These are phyloP conservation scores for Clavispora asparagi DNA, from an alignment of 805 yeast genomes.

Conservation along the genomic window DNA sequence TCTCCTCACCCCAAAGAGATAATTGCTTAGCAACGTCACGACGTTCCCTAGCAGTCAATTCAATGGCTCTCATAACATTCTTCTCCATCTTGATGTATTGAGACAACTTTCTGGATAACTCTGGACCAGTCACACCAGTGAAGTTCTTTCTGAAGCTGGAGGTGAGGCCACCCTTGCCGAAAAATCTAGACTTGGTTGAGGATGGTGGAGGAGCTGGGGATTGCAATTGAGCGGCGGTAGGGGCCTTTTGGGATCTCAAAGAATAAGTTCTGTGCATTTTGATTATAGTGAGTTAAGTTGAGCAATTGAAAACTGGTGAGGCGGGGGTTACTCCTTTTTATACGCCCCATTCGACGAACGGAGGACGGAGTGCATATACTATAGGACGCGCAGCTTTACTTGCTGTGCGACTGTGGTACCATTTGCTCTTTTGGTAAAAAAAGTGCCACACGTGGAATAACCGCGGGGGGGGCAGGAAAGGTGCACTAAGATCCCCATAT, in stretches of 20 bases:
- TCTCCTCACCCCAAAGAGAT: conserved; percentile 96
- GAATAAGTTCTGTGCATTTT: conserved; percentile 83
- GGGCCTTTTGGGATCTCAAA: conserved; percentile 71
- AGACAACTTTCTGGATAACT: conserved; percentile 85
- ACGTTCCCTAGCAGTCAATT: conserved; percentile 89
- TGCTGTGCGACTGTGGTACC: background rate
- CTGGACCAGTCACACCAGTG: conserved; percentile 93
- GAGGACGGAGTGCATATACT: background rate
- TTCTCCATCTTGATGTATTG: conserved; percentile 94
- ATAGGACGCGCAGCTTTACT: background rate
- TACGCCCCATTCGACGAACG: background rate
- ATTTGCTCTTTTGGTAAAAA: background rate
- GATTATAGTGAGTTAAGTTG: background rate
- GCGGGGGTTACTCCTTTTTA: conserved; percentile 4
- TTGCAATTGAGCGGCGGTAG: conserved; percentile 75
- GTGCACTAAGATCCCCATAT: background rate
- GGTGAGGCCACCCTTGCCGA: conserved; percentile 69
- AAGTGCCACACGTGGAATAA: background rate
- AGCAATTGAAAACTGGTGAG: background rate
- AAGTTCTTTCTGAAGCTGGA: conserved; percentile 71
- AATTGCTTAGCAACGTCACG: conserved; percentile 95
- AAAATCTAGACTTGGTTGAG: conserved; percentile 65
- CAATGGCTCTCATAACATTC: conserved; percentile 90
- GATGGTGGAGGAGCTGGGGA: conserved; percentile 81
- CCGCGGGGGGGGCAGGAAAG: background rate